Evolutionary conservation across 208 protist genomes (phyloP), one percentile per base, ranked within the genome.

Genomic region (Wallacemonas rigidus): DNA sequence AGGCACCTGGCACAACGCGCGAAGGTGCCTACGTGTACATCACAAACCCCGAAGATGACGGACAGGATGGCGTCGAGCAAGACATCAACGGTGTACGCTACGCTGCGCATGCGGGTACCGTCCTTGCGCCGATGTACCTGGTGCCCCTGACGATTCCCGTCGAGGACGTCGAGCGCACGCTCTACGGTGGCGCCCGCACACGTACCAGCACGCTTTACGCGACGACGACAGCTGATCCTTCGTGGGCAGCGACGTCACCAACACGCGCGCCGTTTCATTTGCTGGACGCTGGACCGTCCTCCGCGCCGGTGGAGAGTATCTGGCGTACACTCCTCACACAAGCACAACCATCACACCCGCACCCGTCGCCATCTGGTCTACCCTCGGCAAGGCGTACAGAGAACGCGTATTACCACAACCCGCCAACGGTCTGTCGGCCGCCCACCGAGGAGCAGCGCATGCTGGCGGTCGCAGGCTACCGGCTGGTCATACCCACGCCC

Each of bases 91-190:
- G 26, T 26, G 26, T 26, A 26, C 26, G 26, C 26, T 26, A 26
- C 26, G 26, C 26, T 26, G 26, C 26, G 26, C 26, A 26, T 26
- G 26, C 26, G 26, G 26, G 26, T 26, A 26, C 8, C 9, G 38
- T 7, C 12, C 72, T 87, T 2, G 68, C 75, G 51, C 82, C 82
- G 4, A 41, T 83, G 9, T 87, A 83, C 48, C 61, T 87, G 8
- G 75, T 87, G 14, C 82, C 82, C 39, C 77, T 87, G 75, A 79
- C 75, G 2, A 47, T 80, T 9, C 82, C 82, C 4, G 67, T 82
- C 17, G 65, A 63, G 2, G 69, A 75, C 45, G 57, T 54, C 70
- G 56, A 62, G 35, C 3, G 15, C 9, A 41, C 56, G 9, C 35
- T 62, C 56, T 36, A 38, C 15, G 56, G 56, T 6, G 26, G 26